Evolutionary conservation across 1,284 basidiomycete species (phyloP).

Genomic region (Microbotryum violaceum): DNA sequence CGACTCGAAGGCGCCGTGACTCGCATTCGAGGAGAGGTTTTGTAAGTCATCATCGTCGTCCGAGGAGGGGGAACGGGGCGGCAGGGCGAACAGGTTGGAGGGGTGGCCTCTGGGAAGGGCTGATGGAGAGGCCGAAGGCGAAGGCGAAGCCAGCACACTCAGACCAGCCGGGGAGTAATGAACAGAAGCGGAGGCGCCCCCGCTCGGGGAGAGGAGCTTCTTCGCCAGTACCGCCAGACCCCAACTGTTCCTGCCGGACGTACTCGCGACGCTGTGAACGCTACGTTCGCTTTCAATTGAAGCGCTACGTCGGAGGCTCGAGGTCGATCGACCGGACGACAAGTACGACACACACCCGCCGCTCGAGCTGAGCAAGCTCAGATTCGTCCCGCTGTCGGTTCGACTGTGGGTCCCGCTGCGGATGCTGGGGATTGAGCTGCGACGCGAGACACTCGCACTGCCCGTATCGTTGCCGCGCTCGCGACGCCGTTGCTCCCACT

Average conservation of each 20-base stretch:
- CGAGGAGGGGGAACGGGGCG: not conserved
- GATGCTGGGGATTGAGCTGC: too few relatives aligned
- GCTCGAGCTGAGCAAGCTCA: conserved; percentile 4
- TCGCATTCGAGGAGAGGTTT: not conserved
- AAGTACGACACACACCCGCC: conserved; percentile 6
- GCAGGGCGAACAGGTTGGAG: not conserved
- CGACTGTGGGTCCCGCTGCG: not conserved
- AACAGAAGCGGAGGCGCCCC: not conserved
- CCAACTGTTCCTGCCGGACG: conserved; percentile 4
- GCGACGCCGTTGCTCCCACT: conserved; percentile 43
- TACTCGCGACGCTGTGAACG: conserved; percentile 5
- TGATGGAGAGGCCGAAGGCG: not conserved
- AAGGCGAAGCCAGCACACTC: not conserved
- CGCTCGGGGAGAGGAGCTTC: conserved; percentile 4
- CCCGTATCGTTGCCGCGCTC: conserved; percentile 16
- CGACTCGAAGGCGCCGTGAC: not conserved
- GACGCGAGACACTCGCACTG: not conserved
- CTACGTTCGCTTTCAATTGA: conserved; percentile 14
- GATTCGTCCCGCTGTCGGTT: not conserved
- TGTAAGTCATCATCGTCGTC: not conserved
- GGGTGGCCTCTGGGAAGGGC: not conserved
- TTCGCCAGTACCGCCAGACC: not conserved
- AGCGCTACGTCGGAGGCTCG: conserved; percentile 1
- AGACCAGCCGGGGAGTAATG: not conserved
- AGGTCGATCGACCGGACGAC: not conserved